Conservation (phyloP, 2,329 filamentous ascomycete genomes). For the Fusarium albidum region DNA sequence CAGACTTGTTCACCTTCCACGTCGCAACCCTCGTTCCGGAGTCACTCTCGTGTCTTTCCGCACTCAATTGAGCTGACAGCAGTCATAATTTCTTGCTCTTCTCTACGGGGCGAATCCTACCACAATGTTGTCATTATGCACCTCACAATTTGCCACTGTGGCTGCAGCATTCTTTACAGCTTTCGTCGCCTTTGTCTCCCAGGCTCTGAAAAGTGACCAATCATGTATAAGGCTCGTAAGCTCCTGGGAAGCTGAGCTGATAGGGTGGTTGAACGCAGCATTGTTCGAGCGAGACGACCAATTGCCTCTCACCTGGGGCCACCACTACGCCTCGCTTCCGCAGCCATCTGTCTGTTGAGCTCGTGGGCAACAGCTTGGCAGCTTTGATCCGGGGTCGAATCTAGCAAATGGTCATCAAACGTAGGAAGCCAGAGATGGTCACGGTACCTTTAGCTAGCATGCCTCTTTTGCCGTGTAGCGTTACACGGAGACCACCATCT, state of each 20-base stretch:
- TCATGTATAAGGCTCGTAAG: not conserved
- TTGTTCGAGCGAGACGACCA: slow-evolving; percentile 13
- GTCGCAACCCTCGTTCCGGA: too few relatives aligned
- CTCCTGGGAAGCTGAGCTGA: slow-evolving; percentile 24
- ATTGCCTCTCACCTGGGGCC: slow-evolving; percentile 16
- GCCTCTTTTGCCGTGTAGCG: slow-evolving; percentile 22
- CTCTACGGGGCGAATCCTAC: not conserved
- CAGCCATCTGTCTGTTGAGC: not conserved
- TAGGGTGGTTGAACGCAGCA: not conserved
- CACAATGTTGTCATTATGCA: not conserved
- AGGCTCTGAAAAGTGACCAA: not conserved
- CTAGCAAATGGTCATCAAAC: slow-evolving; percentile 18
- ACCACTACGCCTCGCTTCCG: slow-evolving; percentile 15
- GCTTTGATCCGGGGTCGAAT: slow-evolving; percentile 9
- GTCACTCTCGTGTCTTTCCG: not conserved
- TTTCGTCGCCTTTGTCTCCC: not conserved
- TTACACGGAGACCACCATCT: slow-evolving; percentile 24
- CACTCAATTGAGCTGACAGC: not conserved
- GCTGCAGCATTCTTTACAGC: not conserved
- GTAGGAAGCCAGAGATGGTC: slow-evolving; percentile 18
- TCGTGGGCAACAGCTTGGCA: slow-evolving; percentile 6
- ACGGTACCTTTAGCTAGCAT: slow-evolving; percentile 31
- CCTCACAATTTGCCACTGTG: slow-evolving; percentile 24
- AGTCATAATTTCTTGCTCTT: not conserved
- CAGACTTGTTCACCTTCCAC: too few relatives aligned